Base-by-base conservation (phyloP, 2,329 filamentous ascomycete species). In the Aureobasidium sp. region DNA sequence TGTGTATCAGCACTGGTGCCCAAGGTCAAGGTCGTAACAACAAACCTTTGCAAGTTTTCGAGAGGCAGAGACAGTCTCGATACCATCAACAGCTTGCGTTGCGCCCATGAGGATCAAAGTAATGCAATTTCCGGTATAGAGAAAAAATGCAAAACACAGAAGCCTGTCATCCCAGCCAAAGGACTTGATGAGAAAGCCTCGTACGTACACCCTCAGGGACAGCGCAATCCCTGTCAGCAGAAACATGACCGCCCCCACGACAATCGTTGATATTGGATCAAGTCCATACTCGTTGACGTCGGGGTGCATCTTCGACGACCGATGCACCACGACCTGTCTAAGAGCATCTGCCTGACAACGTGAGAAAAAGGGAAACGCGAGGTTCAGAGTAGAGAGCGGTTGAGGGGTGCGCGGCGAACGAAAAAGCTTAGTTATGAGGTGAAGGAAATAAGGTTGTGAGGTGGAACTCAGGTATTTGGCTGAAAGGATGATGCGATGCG, bases 81-180 rank as follows among this genome's bases (percentile, higher is more conserved):
- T 20, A n/a, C 55, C 55, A 39, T 59, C 20, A 3, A 56, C 29
- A 1, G 42, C 39, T 47, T 62, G 48, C n/a, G 51, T 52, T 31
- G 51, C 41, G 15, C 63, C 60, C 22, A 64, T 61, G 41, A 64
- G 47, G 31, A 64, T 62, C 8, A 62, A 36, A 27, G 37, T 55
- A 5, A 62, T 42, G 9, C 60, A 56, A 34, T 62, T 60, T 15
- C 58, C 62, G 42, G 59, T 58, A n/a, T 60, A 62, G 4, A 62
- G 41, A 31, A 62, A 51, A 22, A 62, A 56, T 12, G 62, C 60
- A 27, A 64, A 29, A 45, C 63, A 42, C 11, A 65, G 61, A 25
- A 61, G 31, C 39, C 56, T 58, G 51, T 65, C 64, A 27, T 65
- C 64, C 57, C 55, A 58, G 17, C 64, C 61, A 20, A 65, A 61